Percentiles rank a stretch among this genome's conserved stretches.
Conservation (phyloP, 169 alveolate species). For the Eimeria necatrix region DNA sequence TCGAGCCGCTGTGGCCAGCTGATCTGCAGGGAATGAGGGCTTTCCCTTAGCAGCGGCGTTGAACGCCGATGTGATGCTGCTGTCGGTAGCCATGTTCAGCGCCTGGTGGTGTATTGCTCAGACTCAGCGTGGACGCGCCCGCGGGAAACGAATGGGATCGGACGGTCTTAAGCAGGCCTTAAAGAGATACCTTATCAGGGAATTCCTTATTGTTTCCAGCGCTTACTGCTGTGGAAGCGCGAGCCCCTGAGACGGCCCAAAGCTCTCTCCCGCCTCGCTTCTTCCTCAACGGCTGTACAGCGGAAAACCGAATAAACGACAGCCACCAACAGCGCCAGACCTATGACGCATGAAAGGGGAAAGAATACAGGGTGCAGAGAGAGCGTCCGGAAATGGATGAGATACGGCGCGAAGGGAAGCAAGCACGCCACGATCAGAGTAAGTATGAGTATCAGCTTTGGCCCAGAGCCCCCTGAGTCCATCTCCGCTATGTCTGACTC, state of each 20-base stretch:
- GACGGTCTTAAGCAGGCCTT: too few species aligned
- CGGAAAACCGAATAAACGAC: not conserved
- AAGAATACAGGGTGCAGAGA: slow-evolving; percentile 17
- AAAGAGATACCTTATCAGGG: too few species aligned
- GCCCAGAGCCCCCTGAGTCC: slow-evolving; percentile 20
- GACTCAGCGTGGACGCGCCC: too few species aligned
- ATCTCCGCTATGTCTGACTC: not conserved
- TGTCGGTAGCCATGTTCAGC: slow-evolving; percentile 56
- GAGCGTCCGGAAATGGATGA: not conserved
- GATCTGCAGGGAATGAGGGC: not conserved
- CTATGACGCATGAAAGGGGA: slow-evolving; percentile 28
- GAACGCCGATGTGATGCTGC: slow-evolving; percentile 49
- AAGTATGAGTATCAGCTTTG: slow-evolving; percentile 25
- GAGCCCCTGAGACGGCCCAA: too few species aligned
- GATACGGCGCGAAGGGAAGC: not conserved
- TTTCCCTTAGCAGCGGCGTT: slow-evolving; percentile 41
- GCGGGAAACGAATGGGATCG: too few species aligned
- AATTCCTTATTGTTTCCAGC: too few species aligned
- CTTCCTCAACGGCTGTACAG: slow-evolving; percentile 8
- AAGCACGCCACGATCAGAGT: not conserved
- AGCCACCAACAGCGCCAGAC: not conserved
- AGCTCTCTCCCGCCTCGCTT: not conserved
- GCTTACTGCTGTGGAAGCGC: too few species aligned
- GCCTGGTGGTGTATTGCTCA: too few species aligned
- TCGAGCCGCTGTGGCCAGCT: slow-evolving; percentile 13